Evolutionary conservation across 225 moss, liverwort and hornwort species (phyloP).

Genomic region (Polytrichum formosum): DNA sequence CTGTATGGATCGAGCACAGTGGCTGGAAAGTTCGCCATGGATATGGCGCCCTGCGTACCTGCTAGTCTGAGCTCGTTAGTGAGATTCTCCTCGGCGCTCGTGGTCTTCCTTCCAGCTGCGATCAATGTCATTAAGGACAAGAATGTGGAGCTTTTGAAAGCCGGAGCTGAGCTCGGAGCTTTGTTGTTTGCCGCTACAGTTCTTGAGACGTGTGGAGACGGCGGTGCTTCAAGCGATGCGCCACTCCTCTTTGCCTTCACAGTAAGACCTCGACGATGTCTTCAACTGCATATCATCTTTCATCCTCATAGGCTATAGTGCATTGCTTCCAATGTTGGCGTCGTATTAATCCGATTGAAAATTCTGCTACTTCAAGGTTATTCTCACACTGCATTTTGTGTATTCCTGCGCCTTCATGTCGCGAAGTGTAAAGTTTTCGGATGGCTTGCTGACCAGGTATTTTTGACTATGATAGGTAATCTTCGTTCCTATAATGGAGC

Average conservation of each 20-base stretch:
- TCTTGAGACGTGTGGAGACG: slow-evolving; percentile 57
- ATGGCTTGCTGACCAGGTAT: neutral
- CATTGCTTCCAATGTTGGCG: no score
- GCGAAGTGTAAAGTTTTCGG: no score
- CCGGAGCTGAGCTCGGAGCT: slow-evolving; percentile 76
- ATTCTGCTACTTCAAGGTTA: no score
- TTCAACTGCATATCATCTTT: no score
- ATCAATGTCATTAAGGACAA: slow-evolving; percentile 11
- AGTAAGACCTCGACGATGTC: slow-evolving; percentile 23
- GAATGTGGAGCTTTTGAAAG: slow-evolving; percentile 51
- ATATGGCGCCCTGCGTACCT: slow-evolving; percentile 61
- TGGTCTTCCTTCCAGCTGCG: slow-evolving; percentile 69
- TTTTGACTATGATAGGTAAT: slow-evolving; percentile 48
- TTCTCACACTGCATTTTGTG: no score
- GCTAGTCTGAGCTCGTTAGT: slow-evolving; percentile 66
- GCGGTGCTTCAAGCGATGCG: slow-evolving; percentile 65
- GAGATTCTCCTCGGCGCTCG: slow-evolving; percentile 57
- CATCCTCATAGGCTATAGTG: no score
- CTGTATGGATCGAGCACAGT: slow-evolving; percentile 85
- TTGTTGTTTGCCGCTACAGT: slow-evolving; percentile 57
- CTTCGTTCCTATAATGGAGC: slow-evolving; percentile 81
- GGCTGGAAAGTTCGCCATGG: slow-evolving; percentile 59
- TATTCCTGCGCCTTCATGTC: no score
- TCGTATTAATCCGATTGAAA: no score
- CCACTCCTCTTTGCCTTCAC: slow-evolving; percentile 81